Conservation (phyloP, 2,329 filamentous ascomycete species). For the Claviceps purpurea region DNA sequence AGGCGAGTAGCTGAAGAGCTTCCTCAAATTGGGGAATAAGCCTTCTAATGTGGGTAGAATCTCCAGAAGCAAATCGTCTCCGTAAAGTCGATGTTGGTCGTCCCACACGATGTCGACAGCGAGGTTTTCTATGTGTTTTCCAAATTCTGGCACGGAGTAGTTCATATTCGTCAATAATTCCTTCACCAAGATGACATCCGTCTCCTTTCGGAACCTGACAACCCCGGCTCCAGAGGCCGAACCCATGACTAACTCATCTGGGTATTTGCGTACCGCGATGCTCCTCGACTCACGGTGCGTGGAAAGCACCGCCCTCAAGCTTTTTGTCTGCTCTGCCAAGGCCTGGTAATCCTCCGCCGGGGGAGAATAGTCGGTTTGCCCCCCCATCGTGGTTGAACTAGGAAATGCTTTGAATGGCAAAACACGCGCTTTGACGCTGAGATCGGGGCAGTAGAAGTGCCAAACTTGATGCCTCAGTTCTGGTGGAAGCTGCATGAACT, state of each 20-base stretch:
- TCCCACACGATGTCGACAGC: constrained; percentile 10
- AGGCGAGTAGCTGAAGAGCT: constrained; percentile 12
- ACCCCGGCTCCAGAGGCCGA: constrained; percentile 10
- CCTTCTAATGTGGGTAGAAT: neutral
- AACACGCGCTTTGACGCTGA: constrained; percentile 11
- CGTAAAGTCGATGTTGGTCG: neutral
- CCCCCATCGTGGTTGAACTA: neutral
- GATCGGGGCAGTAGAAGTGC: constrained; percentile 19
- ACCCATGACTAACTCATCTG: constrained; percentile 14
- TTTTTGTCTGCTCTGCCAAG: constrained; percentile 16
- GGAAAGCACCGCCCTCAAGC: constrained; percentile 18
- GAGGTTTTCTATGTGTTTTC: constrained; percentile 16
- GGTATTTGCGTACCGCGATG: neutral
- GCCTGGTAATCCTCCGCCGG: constrained; percentile 11
- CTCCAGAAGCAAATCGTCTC: neutral
- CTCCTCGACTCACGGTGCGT: constrained; percentile 10
- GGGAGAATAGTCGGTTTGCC: constrained; percentile 8
- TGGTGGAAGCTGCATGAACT: constrained; percentile 16
- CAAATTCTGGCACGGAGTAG: constrained; percentile 14
- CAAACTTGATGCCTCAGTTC: constrained; percentile 23
- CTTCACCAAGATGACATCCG: constrained; percentile 19
- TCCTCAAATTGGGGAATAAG: constrained; percentile 14
- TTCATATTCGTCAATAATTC: constrained; percentile 2
- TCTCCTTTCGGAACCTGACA: constrained; percentile 17
- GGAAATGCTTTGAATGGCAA: constrained; percentile 6